phyloP scores from a whole-genome alignment of 2,329 filamentous ascomycete species.

The Alternaria ethzedia region DNA sequence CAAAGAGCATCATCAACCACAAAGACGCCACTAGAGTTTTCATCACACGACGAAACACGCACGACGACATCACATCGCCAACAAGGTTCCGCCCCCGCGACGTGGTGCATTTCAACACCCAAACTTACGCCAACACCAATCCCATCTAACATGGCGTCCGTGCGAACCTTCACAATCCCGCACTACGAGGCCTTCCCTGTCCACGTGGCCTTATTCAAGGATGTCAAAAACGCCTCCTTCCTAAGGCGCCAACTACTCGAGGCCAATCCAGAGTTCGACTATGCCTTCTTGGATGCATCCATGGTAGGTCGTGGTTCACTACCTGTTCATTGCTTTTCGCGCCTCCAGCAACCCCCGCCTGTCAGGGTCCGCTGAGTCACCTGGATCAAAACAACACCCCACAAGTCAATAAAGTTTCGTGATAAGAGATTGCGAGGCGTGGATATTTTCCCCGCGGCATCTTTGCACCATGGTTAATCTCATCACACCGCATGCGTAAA shows the following conservation, averaged over 20 bases:
- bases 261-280: constrained; percentile 85
- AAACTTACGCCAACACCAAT: constrained; percentile 5
- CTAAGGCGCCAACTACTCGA: constrained; percentile 84
- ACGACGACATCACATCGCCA: neutral
- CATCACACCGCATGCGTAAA: neutral
- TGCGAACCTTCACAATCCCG: constrained; percentile 75
- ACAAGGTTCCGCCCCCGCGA: neutral
- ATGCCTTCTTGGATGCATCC: constrained; percentile 88
- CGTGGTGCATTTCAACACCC: constrained; percentile 12
- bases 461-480: neutral
- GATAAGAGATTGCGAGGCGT: neutral
- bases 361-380: neutral
- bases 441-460: neutral
- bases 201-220: constrained; percentile 75
- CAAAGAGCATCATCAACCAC: neutral
- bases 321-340: constrained; percentile 6
- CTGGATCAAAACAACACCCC: neutral
- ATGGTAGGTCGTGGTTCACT: constrained; percentile 59
- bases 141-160: constrained; percentile 51
- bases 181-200: constrained; percentile 76
- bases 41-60: neutral
- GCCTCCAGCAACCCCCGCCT: neutral
- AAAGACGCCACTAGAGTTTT: neutral
- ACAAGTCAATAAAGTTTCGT: neutral
- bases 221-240: constrained; percentile 78